Base-by-base conservation (phyloP, 139 green algal species). In the Chlamydomonas schloesseri region DNA sequence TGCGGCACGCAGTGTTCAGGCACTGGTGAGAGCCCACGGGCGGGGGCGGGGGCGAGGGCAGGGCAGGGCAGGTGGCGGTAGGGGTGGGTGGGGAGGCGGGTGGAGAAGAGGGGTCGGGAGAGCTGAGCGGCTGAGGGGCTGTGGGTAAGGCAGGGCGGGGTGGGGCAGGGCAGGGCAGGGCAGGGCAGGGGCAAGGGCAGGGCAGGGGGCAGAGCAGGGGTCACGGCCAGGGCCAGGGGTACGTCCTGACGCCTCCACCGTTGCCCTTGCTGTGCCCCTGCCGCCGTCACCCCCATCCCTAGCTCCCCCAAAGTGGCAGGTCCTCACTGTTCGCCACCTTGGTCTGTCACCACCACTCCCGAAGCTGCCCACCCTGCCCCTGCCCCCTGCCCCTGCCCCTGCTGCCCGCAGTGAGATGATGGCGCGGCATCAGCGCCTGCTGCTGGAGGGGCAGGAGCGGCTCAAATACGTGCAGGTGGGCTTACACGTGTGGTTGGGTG, bases 361-460 rank as follows among this genome's bases (percentile, higher is more conserved):
- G n/a, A 53, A 14, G 18, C 0, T 34, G 11, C 42, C 77, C 13
- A 3, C 37, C 60, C 28, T n/a, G n/a, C 77, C 37, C 62, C 29
- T 28, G 18, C 20, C n/a, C 17, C 31, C 5, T 4, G 3, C 18
- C 6, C 21, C 28, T 14, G 5, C 10, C 71, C 26, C 71, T 28
- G 26, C 55, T 33, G n/a, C n/a, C n/a, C 29, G 1, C 79, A 85
- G 79, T 47, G n/a, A 50, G 65, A 18, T 77, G 31, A n/a, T 64
- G 0, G 23, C 79, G 10, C 67, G 79, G 4, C 46, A 85, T 47
- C 47, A 85, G 65, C 79, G 67, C 23, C 47, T 85, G 67, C 31
- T 85, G 31, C n/a, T 77, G 67, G 79, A 85, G 67, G 79, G 79
- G 3, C 79, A 85, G 67, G 79, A 85, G 79, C 64, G 79, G 47